phyloP scores from a whole-genome alignment of 768 basidiomycete species.

The Pholiota molesta region DNA sequence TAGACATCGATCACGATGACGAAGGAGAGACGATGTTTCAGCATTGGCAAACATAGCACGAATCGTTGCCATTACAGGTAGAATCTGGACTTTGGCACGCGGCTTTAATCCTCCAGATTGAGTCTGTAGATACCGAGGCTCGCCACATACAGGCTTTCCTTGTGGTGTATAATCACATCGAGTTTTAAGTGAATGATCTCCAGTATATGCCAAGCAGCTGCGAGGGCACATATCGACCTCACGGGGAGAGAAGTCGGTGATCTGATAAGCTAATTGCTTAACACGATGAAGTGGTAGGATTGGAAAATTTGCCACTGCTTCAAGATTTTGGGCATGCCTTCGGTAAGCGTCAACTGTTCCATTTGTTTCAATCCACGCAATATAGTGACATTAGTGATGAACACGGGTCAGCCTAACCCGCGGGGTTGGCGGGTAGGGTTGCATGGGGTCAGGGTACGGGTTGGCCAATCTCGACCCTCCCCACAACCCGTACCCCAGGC shows the following conservation, averaged over 20 bases:
- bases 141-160: conserved; percentile 11
- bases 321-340: no score
- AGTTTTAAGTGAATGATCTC: conserved; percentile 15
- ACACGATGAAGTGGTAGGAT: no score
- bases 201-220: conserved; percentile 31
- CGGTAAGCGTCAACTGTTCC: no score
- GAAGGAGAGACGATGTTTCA: conserved; percentile 22
- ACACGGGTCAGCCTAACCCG: no score
- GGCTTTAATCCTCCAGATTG: neutral
- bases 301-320: no score
- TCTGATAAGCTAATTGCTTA: neutral
- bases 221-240: conserved; percentile 26
- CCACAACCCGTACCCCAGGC: no score
- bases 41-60: conserved; percentile 31
- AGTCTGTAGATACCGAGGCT: conserved; percentile 14
- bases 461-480: no score
- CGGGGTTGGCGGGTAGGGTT: no score
- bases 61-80: conserved; percentile 28
- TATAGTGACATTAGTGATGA: no score
- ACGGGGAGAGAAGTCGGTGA: conserved; percentile 21
- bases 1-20: conserved; percentile 25
- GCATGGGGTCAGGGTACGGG: no score
- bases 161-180: conserved; percentile 17
- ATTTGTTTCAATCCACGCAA: no score
- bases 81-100: conserved; percentile 23